These are phyloP conservation scores for Lecanosticta acicola DNA, from an alignment of 2,329 filamentous ascomycete genomes.

Conservation along the genomic window DNA sequence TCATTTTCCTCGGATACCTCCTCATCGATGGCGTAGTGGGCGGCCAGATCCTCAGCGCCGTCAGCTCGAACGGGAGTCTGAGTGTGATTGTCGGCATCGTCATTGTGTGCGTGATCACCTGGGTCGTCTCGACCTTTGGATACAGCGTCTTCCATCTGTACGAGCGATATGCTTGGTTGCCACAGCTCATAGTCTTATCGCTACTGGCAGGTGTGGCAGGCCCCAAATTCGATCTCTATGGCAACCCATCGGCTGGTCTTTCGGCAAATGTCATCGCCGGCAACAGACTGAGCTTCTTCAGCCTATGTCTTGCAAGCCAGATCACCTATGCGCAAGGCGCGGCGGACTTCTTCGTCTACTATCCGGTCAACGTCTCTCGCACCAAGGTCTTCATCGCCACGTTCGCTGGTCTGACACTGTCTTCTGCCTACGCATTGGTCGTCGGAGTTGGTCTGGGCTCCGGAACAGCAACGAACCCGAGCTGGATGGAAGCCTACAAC, in stretches of 20 bases:
- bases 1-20: constrained; percentile 55
- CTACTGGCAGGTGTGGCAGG: constrained; percentile 59
- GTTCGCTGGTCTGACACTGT: constrained; percentile 50
- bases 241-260: constrained; percentile 48
- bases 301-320: constrained; percentile 59
- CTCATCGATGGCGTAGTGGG: constrained; percentile 61
- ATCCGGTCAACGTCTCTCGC: constrained; percentile 49
- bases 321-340: constrained; percentile 59
- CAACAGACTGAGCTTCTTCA: constrained; percentile 63
- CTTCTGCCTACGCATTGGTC: constrained; percentile 57
- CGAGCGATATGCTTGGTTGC: constrained; percentile 62
- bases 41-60: constrained; percentile 63
- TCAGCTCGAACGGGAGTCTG: constrained; percentile 53
- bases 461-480: constrained; percentile 47
- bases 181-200: constrained; percentile 55
- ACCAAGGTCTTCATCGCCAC: constrained; percentile 54
- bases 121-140: constrained; percentile 61
- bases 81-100: constrained; percentile 63
- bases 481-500: constrained; percentile 54
- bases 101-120: constrained; percentile 57
- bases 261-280: constrained; percentile 47
- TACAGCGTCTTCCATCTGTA: constrained; percentile 64
- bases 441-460: constrained; percentile 59
- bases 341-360: constrained; percentile 66
- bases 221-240: constrained; percentile 51